These are phyloP conservation scores for Nigrospora oryzae DNA, from an alignment of 2,329 filamentous ascomycete genomes.

Conservation along the genomic window DNA sequence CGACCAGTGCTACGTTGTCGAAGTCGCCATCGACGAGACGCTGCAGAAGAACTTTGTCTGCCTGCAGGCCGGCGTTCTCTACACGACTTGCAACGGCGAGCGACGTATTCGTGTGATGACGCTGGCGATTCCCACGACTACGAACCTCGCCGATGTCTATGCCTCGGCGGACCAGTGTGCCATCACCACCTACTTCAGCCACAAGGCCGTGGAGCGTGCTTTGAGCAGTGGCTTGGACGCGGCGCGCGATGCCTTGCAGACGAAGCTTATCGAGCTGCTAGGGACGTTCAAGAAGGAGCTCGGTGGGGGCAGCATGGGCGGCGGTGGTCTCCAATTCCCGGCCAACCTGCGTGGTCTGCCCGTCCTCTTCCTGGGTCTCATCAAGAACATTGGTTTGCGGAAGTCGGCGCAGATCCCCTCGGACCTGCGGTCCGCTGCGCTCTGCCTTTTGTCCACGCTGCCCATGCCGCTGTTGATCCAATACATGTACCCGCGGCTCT, in stretches of 20 bases:
- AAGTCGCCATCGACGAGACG: constrained; percentile 95
- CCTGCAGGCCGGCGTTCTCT: constrained; percentile 87
- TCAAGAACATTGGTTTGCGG: constrained; percentile 90
- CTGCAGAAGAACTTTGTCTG: constrained; percentile 87
- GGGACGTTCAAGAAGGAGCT: constrained; percentile 97
- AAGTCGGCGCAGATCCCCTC: constrained; percentile 91
- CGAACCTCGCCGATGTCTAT: constrained; percentile 83
- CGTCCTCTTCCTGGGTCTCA: constrained; percentile 84
- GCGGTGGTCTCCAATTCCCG: constrained; percentile 82
- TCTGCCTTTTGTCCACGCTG: constrained; percentile 89
- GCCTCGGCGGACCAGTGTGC: constrained; percentile 92
- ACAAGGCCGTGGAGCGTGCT: constrained; percentile 92
- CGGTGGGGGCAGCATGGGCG: constrained; percentile 90
- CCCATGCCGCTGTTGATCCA: constrained; percentile 85
- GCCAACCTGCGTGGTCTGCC: constrained; percentile 84
- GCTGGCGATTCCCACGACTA: constrained; percentile 84
- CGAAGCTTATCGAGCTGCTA: constrained; percentile 85
- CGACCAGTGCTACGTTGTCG: constrained; percentile 95
- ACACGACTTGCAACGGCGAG: constrained; percentile 97
- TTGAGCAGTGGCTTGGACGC: constrained; percentile 81
- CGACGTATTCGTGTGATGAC: constrained; percentile 92
- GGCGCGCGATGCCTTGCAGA: constrained; percentile 81
- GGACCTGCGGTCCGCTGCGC: constrained; percentile 84
- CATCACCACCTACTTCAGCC: constrained; percentile 88
- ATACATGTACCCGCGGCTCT: constrained; percentile 81